Evolutionary conservation across 2,329 filamentous ascomycete species (phyloP), one percentile per base, ranked within the genome.

Genomic region (Pseudomassariella vexata): DNA sequence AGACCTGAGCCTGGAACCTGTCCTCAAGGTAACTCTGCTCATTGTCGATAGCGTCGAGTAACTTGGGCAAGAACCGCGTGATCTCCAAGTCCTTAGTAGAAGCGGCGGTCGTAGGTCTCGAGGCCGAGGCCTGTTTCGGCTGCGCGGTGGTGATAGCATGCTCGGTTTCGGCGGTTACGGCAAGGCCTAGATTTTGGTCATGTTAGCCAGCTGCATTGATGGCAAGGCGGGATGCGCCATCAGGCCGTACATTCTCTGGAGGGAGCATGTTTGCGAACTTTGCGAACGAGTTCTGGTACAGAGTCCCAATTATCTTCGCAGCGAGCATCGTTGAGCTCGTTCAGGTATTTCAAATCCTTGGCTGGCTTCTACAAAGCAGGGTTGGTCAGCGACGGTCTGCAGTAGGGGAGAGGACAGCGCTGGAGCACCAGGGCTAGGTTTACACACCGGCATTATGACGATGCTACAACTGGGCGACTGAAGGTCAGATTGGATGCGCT

Each of bases 221-320:
- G n/a, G n/a, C n/a, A n/a, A n/a, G n/a, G 27, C 34, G 37, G 31
- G 25, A 28, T 38, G 30, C n/a, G n/a, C n/a, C n/a, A n/a, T 39
- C 6, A 9, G 35, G 42, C 53, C 76, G 49, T 81, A 95, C 90
- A 95, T 61, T 76, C 76, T 58, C 85, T 77, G 39, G 85, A 76
- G 24, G 88, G 82, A 48, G 88, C 85, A 72, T 98, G 90, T 61
- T 98, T 96, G 52, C 83, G 84, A 51, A 96, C 75, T 63, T 98
- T 98, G 56, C 90, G 79, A 49, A 92, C 81, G 42, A 94, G 73
- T 63, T 96, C 90, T 17, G 86, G 85, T 19, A 96, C 74, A 19
- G 85, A 78, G 45, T 79, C 70, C 92, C 92, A 98, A 57, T 80
- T 81, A 32, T 84, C 88, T 50, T 90, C 80, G 60, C 87, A 94